These are phyloP conservation scores for Podaxis sp. DNA, from an alignment of 768 basidiomycete genomes.

Conservation along the genomic window DNA sequence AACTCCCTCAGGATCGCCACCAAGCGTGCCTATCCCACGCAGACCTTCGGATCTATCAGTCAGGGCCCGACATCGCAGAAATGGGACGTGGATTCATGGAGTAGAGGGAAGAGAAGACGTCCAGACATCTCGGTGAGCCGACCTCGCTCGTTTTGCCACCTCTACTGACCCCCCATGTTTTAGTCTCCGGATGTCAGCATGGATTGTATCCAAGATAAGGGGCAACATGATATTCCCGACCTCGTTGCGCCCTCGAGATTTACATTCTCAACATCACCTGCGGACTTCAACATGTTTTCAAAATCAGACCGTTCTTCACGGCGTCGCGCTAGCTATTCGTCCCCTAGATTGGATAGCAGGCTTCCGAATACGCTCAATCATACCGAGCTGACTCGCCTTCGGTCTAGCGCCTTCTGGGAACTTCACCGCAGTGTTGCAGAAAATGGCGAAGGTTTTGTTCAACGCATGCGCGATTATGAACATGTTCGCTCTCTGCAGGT, in stretches of 20 bases:
- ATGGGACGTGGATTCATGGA: slow-evolving; percentile 55
- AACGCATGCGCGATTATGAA: slow-evolving; percentile 75
- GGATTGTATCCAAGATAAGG: slow-evolving; percentile 14
- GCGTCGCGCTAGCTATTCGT: slow-evolving; percentile 14
- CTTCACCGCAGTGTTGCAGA: slow-evolving; percentile 62
- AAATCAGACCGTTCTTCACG: slow-evolving; percentile 17
- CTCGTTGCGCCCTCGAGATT: slow-evolving; percentile 21
- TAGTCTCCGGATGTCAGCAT: slow-evolving; percentile 9
- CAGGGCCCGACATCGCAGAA: slow-evolving; percentile 32
- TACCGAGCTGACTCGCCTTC: slow-evolving; percentile 35
- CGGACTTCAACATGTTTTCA: slow-evolving; percentile 48
- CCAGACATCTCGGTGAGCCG: slow-evolving; percentile 41
- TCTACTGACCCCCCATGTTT: neutral
- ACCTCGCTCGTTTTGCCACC: neutral
- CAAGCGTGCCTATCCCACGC: slow-evolving; percentile 51
- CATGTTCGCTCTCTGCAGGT: slow-evolving; percentile 39
- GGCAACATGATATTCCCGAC: slow-evolving; percentile 29
- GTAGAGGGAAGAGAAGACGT: slow-evolving; percentile 55
- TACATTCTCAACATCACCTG: slow-evolving; percentile 46
- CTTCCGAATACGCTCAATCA: slow-evolving; percentile 15
- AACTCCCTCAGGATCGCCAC: slow-evolving; percentile 40
- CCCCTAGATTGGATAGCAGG: slow-evolving; percentile 10
- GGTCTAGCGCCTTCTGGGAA: slow-evolving; percentile 65
- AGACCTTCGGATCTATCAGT: slow-evolving; percentile 29
- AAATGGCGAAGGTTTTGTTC: slow-evolving; percentile 66